Base-by-base conservation (phyloP, 768 basidiomycete genomes). In the Rhizopogon salebrosus region DNA sequence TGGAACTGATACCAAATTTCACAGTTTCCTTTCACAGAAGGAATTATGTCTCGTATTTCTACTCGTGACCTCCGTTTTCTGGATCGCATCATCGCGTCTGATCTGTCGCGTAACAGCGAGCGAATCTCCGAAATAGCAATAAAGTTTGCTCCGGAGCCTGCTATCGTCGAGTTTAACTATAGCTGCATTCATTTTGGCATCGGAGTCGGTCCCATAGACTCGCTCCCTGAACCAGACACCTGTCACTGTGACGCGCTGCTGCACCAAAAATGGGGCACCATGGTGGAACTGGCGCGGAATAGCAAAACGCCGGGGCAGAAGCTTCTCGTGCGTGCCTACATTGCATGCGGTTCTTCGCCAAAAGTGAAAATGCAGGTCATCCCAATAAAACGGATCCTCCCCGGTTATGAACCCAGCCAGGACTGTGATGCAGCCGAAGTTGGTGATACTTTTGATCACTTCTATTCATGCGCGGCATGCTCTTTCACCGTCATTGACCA, bases 121-220 rank as follows among this genome's bases (percentile, higher is more conserved):
- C 54, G 54, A 7, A 61, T 69, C 37, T 54, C 65, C 23, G 37
- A 39, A 6, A 37, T 53, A 16, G 48, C 50, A 20, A 35, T 18
- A 41, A 43, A 14, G 34, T 3, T 48, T 36, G 49, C 53, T 18
- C n/a, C 51, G 5, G 31, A 57, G 11, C 52, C 56, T 6, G 61
- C 62, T 14, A 59, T 67, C 18, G 43, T 69, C 49, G 63, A 67
- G 34, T 38, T 65, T 7, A 61, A 66, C 41, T 69, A 61, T 37
- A 65, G 57, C 4, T 52, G 59, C 7, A 36, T 59, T 24, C 63
- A 63, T 23, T 41, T 55, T 40, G 13, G 52, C 18, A 49, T 55
- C 3, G 54, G 55, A 41, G 31, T 69, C 11, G 65, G 63, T 26
- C 54, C 58, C 13, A 22, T 55, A 3, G 36, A 49, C 11, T 43